Evolutionary conservation across 805 yeast genomes (phyloP).

Genomic region (Lachancea meyersii): DNA sequence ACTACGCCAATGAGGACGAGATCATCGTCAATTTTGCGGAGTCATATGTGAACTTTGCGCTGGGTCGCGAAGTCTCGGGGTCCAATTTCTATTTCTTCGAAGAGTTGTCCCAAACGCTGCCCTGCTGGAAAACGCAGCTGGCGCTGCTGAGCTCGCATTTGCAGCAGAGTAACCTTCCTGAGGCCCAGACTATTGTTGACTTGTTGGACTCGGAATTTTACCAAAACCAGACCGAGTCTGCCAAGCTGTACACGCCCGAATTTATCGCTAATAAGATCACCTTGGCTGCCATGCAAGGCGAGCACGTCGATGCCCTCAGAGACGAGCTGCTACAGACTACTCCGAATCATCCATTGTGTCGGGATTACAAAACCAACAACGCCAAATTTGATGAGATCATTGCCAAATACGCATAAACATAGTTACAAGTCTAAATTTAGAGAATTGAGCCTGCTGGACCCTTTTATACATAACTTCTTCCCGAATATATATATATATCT

Average conservation of each 20-base stretch:
- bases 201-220: conserved; percentile 42
- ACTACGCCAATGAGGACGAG: conserved; percentile 49
- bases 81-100: conserved; percentile 63
- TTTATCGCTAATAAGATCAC: conserved; percentile 62
- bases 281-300: conserved; percentile 50
- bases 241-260: conserved; percentile 37
- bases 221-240: conserved; percentile 28
- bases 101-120: conserved; percentile 58
- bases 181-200: conserved; percentile 62
- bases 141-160: conserved; percentile 70
- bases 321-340: conserved; percentile 41
- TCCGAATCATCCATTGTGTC: conserved; percentile 51
- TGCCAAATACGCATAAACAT: conserved; percentile 41
- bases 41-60: conserved; percentile 52
- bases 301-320: conserved; percentile 38
- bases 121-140: conserved; percentile 45
- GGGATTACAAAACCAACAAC: conserved; percentile 56
- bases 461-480: not conserved
- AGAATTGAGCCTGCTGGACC: not conserved
- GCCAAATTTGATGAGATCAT: conserved; percentile 64
- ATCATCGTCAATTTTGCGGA: conserved; percentile 73
- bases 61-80: conserved; percentile 35
- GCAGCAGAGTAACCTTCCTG: conserved; percentile 74
- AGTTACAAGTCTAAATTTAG: too few relatives aligned
- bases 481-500: too few relatives aligned